Conservation (phyloP, 2,329 filamentous ascomycete species). For the Phoma sp. region DNA sequence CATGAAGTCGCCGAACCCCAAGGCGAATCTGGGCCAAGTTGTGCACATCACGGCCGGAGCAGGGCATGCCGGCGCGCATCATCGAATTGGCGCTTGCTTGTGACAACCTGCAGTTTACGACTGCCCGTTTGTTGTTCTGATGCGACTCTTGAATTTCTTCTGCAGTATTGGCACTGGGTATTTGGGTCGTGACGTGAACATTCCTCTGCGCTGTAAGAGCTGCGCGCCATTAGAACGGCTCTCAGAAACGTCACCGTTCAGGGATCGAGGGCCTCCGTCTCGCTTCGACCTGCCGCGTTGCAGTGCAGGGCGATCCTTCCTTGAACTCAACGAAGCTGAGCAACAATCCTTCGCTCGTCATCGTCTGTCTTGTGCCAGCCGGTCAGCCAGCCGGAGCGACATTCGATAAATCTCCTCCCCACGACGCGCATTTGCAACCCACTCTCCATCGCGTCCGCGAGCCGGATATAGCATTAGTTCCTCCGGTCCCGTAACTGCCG, state of each 20-base stretch:
- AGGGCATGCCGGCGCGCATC: conserved; percentile 20
- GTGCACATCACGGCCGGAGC: conserved; percentile 23
- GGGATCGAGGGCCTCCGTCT: conserved; percentile 7
- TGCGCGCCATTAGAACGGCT: background rate
- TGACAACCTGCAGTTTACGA: background rate
- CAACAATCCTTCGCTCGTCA: conserved; percentile 18
- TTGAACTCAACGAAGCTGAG: conserved; percentile 18
- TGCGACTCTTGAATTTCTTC: conserved; percentile 1
- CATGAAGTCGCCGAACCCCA: conserved; percentile 22
- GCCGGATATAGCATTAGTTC: conserved; percentile 9
- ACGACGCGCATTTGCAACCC: conserved; percentile 4
- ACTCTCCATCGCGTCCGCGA: background rate
- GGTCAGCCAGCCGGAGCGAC: conserved; percentile 12
- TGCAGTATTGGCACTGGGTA: background rate
- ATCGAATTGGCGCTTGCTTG: conserved; percentile 19
- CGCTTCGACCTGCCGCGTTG: conserved; percentile 15
- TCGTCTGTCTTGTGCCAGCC: conserved; percentile 10
- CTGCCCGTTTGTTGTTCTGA: background rate
- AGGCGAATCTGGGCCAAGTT: conserved; percentile 17
- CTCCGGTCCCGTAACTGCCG: conserved; percentile 11
- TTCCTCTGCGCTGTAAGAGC: background rate
- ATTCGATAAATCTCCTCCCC: conserved; percentile 6
- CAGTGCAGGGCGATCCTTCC: conserved; percentile 15
- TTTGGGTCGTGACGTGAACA: background rate
- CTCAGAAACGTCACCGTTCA: conserved; percentile 15